A percentile compares a stretch with the other conserved stretches of the same genome.
phyloP scores from a whole-genome alignment of 257 asterid genomes.

The Fraxinus pennsylvanica region DNA sequence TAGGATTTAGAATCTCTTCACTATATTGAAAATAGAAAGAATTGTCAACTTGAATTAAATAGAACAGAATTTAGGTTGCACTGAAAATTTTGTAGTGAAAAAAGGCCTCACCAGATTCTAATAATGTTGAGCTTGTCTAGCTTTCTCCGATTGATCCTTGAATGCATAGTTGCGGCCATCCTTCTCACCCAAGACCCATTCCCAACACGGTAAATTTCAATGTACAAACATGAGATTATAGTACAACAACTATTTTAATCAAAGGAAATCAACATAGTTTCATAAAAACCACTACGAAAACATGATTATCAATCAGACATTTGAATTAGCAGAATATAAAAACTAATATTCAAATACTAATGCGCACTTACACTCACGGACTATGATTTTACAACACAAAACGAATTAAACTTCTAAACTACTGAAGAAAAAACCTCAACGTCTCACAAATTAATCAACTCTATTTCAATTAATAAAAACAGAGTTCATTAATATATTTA shows the following conservation, averaged over 20 bases:
- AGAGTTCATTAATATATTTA: not conserved
- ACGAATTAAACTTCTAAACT: not conserved
- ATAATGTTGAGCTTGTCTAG: conserved; percentile 74
- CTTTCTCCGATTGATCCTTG: conserved; percentile 67
- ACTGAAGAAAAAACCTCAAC: not conserved
- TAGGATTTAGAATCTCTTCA: conserved; percentile 85
- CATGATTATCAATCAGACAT: not conserved
- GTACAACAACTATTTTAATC: not conserved
- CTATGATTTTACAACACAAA: not conserved
- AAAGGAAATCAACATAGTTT: not conserved
- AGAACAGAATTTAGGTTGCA: not conserved
- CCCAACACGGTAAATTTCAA: not conserved
- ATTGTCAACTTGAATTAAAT: conserved; percentile 16
- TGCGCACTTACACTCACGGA: not conserved
- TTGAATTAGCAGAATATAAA: not conserved
- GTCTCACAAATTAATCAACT: not conserved
- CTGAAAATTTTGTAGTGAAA: not conserved
- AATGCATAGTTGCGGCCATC: conserved; percentile 97
- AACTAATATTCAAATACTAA: not conserved
- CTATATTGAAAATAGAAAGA: conserved; percentile 29
- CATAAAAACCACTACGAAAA: not conserved
- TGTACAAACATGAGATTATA: conserved; percentile 11
- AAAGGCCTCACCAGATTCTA: conserved; percentile 60
- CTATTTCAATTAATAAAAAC: conserved; percentile 5
- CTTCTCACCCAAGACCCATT: conserved; percentile 39